Base-by-base conservation (phyloP, 805 yeast genomes). In the Yarrowia yakushimensis region DNA sequence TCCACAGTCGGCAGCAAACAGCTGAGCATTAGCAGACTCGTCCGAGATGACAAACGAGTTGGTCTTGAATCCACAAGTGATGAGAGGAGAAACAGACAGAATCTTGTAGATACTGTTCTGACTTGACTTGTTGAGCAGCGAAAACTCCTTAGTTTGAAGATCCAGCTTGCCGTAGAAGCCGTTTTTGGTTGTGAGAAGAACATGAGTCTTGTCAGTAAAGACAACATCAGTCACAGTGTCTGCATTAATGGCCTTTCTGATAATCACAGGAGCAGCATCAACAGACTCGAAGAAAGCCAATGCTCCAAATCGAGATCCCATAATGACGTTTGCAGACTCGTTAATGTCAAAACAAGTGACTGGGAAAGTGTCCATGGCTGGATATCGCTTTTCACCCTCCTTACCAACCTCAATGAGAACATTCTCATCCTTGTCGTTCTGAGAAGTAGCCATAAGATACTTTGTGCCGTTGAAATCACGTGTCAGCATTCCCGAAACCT, bases 31-130 rank as follows among this genome's bases (percentile, higher is more conserved):
- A 43, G 80, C 77, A 1, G 91, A 83, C 69, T 90, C 96, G 71
- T 92, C 90, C 85, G 90, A 90, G 22, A 90, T 73, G 68, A 86
- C 87, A 69, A 93, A 91, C 55, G 80, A 76, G 55, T 86, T 86
- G 1, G 94, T 89, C 67, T 85, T 84, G 78, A 94, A 93, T 0
- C 98, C 98, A 72, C 83, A 89, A 2, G 88, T 73, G 2, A 88
- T 72, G 37, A 59, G 30, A 7, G 52, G 52, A 23, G 43, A 17
- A 3, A 45, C 1, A 1, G 31, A 23, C 20, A 42, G 41, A 17
- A 43, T 43, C 5, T 18, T n/a, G 62, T 12, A 27, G 36, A 42
- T 45, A 18, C 30, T 18, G 36, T 17, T 25, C 11, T 36, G 41
- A 4, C 42, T 30, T 4, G 54, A 43, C 15, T 45, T 33, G 28